These are phyloP conservation scores for Candida tetrigidarum DNA, from an alignment of 1,139 yeast genomes.

Conservation along the genomic window DNA sequence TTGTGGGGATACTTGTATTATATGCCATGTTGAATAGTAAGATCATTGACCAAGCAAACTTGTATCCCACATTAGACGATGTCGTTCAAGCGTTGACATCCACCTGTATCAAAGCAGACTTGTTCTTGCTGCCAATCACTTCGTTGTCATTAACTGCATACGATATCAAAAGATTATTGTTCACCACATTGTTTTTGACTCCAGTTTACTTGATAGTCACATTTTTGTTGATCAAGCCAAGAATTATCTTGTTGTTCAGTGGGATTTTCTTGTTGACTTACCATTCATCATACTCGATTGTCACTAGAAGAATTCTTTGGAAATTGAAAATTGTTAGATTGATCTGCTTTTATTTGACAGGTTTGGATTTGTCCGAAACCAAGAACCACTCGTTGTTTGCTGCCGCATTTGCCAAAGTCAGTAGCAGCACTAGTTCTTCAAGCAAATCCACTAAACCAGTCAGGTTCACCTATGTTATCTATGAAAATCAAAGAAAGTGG, in stretches of 20 bases:
- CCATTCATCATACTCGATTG: conserved; percentile 84
- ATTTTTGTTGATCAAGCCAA: conserved; percentile 69
- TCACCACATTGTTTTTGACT: conserved; percentile 83
- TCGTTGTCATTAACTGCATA: conserved; percentile 70
- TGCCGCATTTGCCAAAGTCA: conserved; percentile 63
- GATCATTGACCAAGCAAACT: conserved; percentile 55
- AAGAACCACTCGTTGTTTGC: conserved; percentile 53
- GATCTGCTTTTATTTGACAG: conserved; percentile 80
- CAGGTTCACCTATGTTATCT: conserved; percentile 88
- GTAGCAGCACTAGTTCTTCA: conserved; percentile 35
- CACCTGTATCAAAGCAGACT: conserved; percentile 75
- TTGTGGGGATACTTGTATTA: conserved; percentile 67
- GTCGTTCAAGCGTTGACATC: conserved; percentile 81
- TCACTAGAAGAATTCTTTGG: conserved; percentile 84
- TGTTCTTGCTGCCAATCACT: conserved; percentile 78
- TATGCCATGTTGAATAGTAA: conserved; percentile 64
- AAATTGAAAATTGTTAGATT: conserved; percentile 72
- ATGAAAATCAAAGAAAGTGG: conserved; percentile 97
- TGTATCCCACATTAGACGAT: conserved; percentile 85
- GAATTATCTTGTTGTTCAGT: conserved; percentile 60
- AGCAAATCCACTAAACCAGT: conserved; percentile 56
- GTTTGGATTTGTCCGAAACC: conserved; percentile 75
- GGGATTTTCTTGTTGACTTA: conserved; percentile 76
- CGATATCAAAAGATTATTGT: conserved; percentile 77
- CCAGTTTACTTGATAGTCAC: conserved; percentile 79